These are phyloP conservation scores for Gentiana macrophylla DNA, from an alignment of 257 asterid species.

Conservation along the genomic window DNA sequence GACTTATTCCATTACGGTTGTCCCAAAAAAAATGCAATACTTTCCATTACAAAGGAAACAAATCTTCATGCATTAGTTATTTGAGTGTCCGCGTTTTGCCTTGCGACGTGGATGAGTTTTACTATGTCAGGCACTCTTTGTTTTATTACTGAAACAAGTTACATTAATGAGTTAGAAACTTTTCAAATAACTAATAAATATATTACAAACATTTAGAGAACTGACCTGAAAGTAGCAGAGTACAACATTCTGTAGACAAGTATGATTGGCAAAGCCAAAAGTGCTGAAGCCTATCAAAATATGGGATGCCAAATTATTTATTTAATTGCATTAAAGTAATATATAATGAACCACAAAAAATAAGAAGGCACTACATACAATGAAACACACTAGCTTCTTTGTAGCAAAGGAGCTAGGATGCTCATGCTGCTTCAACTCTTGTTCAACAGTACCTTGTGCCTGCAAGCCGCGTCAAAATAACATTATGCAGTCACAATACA, in stretches of 20 bases:
- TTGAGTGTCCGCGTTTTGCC: conserved; percentile 32
- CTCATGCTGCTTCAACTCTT: conserved; percentile 60
- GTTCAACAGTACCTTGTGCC: conserved; percentile 62
- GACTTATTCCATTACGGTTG: no score
- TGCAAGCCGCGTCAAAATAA: conserved; percentile 14
- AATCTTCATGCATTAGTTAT: conserved; percentile 12
- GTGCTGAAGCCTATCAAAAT: conserved; percentile 48
- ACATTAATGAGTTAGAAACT: background rate
- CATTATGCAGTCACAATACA: no score
- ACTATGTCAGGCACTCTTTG: conserved; percentile 22
- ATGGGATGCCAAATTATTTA: no score
- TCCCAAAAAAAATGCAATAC: no score
- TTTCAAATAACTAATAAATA: background rate
- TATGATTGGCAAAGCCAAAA: conserved; percentile 62
- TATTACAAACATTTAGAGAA: background rate
- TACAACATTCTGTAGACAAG: conserved; percentile 26
- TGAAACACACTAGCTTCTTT: conserved; percentile 72
- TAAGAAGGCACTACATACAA: conserved; percentile 26
- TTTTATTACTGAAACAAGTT: conserved; percentile 33
- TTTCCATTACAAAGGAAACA: background rate
- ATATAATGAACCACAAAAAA: no score
- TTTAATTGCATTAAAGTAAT: no score
- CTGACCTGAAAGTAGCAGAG: conserved; percentile 53
- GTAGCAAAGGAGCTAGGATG: conserved; percentile 64
- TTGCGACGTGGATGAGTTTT: conserved; percentile 32